These are phyloP conservation scores for Colletotrichum zoysiae DNA, from an alignment of 2,329 filamentous ascomycete species.

Conservation along the genomic window DNA sequence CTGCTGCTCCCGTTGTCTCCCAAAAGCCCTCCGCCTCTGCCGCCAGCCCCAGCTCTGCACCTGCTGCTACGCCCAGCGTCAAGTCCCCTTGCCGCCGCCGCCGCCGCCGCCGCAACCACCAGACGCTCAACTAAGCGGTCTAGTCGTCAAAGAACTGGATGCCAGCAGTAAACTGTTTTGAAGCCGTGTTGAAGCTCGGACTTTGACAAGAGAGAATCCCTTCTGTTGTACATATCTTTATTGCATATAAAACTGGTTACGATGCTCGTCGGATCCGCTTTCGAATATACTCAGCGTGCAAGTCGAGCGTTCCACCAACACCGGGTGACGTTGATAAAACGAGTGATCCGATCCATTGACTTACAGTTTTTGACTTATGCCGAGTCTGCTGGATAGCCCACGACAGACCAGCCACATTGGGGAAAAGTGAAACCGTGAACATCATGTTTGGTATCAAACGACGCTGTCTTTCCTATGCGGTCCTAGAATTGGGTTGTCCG, in stretches of 20 bases:
- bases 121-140: slow-evolving; percentile 32
- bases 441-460: background rate
- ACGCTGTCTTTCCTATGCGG: slow-evolving; percentile 1
- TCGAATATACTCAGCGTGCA: slow-evolving; percentile 32
- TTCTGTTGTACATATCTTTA: slow-evolving; percentile 38
- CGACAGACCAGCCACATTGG: background rate
- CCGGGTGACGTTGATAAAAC: background rate
- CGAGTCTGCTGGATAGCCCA: background rate
- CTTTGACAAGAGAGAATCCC: background rate
- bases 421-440: too few relatives aligned
- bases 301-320: background rate
- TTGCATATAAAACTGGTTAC: slow-evolving; percentile 29
- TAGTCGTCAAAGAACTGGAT: slow-evolving; percentile 1
- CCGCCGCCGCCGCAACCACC: slow-evolving; percentile 31
- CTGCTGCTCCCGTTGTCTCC: slow-evolving; percentile 28
- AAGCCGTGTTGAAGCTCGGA: background rate
- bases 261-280: slow-evolving; percentile 32
- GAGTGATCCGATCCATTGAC: background rate
- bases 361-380: background rate
- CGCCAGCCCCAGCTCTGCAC: slow-evolving; percentile 28
- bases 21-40: slow-evolving; percentile 35
- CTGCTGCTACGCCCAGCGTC: slow-evolving; percentile 17
- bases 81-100: slow-evolving; percentile 39
- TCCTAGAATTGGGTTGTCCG: background rate
- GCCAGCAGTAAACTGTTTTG: too few relatives aligned